Percentiles rank a stretch among this genome's conserved stretches.
Conservation (phyloP, 441 rosid species). For the Caryocar brasiliense region DNA sequence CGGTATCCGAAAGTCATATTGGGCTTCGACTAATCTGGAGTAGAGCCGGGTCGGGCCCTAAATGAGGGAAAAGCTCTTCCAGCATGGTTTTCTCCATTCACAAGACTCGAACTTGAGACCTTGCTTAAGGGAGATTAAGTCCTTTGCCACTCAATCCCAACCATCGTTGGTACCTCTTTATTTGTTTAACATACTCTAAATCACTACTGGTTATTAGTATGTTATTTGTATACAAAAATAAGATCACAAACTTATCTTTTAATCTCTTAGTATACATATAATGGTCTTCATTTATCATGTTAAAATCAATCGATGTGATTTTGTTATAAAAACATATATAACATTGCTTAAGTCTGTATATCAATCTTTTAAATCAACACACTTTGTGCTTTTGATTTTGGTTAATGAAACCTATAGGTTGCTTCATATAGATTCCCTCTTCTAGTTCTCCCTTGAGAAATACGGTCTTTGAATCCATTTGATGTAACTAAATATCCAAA, state of each 20-base stretch:
- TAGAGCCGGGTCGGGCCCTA: too few species aligned
- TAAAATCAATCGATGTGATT: neutral
- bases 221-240: neutral
- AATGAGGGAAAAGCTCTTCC: too few species aligned
- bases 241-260: too few species aligned
- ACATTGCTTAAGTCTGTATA: slow-evolving; percentile 1
- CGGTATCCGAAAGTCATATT: too few species aligned
- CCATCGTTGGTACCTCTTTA: too few species aligned
- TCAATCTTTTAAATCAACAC: neutral
- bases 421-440: neutral
- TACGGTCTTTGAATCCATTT: neutral
- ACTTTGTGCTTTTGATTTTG: neutral
- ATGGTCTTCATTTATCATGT: neutral
- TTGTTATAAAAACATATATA: neutral
- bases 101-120: too few species aligned
- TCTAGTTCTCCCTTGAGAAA: neutral
- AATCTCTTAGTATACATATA: neutral
- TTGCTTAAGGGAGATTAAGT: too few species aligned
- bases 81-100: too few species aligned
- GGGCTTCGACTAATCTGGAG: too few species aligned
- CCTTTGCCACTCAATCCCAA: too few species aligned
- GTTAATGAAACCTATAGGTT: neutral
- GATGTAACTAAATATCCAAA: too few species aligned
- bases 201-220: neutral
- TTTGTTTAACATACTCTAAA: too few species aligned